These are phyloP conservation scores for Dalechampia spathulata DNA, from an alignment of 441 rosid species.

Conservation along the genomic window DNA sequence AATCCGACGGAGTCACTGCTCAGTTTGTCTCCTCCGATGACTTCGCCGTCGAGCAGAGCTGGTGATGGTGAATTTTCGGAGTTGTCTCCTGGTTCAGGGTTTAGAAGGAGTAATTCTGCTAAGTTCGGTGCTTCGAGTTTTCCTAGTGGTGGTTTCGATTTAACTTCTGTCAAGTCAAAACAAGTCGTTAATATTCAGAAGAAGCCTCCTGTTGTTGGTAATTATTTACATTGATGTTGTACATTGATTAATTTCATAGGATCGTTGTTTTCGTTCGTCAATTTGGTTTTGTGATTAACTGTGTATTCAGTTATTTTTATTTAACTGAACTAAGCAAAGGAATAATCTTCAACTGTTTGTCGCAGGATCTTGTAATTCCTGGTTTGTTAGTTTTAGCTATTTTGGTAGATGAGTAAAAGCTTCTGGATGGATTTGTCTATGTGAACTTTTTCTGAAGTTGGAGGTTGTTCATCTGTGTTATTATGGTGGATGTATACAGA, in stretches of 20 bases:
- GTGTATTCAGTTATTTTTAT: no score
- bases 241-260: no score
- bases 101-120: conserved; percentile 48
- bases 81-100: conserved; percentile 38
- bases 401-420: not conserved
- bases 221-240: not conserved
- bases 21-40: conserved; percentile 41
- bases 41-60: conserved; percentile 23
- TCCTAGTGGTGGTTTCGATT: conserved; percentile 67
- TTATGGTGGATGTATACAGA: not conserved
- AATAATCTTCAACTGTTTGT: no score
- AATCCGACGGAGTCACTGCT: conserved; percentile 62
- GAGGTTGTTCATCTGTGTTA: not conserved
- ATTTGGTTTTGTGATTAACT: no score
- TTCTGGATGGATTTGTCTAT: not conserved
- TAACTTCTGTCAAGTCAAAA: conserved; percentile 36
- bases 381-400: not conserved
- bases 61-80: conserved; percentile 58
- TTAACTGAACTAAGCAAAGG: no score
- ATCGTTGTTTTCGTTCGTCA: no score
- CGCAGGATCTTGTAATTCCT: no score
- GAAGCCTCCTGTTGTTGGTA: conserved; percentile 24
- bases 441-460: not conserved
- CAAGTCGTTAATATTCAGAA: conserved; percentile 3
- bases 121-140: conserved; percentile 65